Conservation (phyloP, 1,284 basidiomycete genomes). For the Mycosarcoma maydis region DNA sequence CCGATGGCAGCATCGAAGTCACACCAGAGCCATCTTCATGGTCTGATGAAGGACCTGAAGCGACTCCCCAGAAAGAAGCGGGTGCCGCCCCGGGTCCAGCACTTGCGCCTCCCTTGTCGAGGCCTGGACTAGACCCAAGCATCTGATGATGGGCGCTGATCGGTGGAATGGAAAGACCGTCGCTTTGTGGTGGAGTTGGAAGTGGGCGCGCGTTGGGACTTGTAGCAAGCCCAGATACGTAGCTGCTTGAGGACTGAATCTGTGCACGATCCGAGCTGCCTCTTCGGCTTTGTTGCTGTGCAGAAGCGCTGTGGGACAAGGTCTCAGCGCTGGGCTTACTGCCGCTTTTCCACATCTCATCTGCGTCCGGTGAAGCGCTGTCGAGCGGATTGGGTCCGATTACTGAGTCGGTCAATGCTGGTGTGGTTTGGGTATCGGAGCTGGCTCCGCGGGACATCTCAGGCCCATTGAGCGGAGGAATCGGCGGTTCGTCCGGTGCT, state of each 20-base stretch:
- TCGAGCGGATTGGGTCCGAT: neutral
- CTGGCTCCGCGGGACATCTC: slow-evolving; percentile 11
- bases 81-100: slow-evolving; percentile 35
- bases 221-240: slow-evolving; percentile 9
- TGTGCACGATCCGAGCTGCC: slow-evolving; percentile 10
- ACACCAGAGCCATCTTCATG: neutral
- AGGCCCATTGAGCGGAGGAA: neutral
- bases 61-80: slow-evolving; percentile 36
- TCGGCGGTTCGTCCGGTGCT: slow-evolving; percentile 7
- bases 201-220: slow-evolving; percentile 39
- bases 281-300: slow-evolving; percentile 1
- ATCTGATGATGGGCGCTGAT: slow-evolving; percentile 30
- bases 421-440: slow-evolving; percentile 4
- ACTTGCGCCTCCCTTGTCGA: slow-evolving; percentile 3
- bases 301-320: slow-evolving; percentile 26
- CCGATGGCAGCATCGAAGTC: slow-evolving; percentile 24
- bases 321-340: slow-evolving; percentile 1
- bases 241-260: slow-evolving; percentile 20
- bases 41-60: neutral
- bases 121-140: slow-evolving; percentile 43
- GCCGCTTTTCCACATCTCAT: slow-evolving; percentile 27
- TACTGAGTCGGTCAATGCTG: neutral
- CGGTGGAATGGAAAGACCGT: slow-evolving; percentile 35
- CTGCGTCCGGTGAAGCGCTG: slow-evolving; percentile 28
- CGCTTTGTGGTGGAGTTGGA: slow-evolving; percentile 42